Conservation (phyloP, 257 asterid genomes). For the Plantago ovata region DNA sequence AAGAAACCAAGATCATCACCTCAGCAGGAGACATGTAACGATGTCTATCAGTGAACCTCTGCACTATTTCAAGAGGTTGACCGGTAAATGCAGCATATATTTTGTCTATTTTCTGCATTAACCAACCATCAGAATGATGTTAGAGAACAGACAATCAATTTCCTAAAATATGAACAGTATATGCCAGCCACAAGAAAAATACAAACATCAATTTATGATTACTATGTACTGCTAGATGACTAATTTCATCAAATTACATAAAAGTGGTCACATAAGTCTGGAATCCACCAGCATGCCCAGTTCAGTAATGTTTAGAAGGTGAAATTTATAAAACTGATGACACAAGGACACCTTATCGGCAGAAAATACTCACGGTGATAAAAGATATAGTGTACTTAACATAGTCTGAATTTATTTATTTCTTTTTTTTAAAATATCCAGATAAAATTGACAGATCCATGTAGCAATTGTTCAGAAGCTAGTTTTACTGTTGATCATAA, state of each 20-base stretch:
- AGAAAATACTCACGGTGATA: too few relatives aligned
- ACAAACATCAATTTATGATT: too few relatives aligned
- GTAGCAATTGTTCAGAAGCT: slow-evolving; percentile 3
- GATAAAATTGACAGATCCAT: not conserved
- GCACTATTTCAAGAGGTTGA: slow-evolving; percentile 81
- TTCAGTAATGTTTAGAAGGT: not conserved
- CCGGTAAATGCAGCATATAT: slow-evolving; percentile 92
- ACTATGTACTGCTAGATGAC: not conserved
- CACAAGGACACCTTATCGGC: not conserved
- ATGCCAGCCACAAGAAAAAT: too few relatives aligned
- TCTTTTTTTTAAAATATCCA: not conserved
- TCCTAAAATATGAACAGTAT: too few relatives aligned
- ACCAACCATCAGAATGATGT: slow-evolving; percentile 16
- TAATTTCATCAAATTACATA: not conserved
- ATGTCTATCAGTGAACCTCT: slow-evolving; percentile 80
- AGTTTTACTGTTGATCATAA: not conserved
- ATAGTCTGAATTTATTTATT: too few relatives aligned
- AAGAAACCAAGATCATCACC: too few relatives aligned
- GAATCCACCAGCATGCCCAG: not conserved
- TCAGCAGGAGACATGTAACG: slow-evolving; percentile 81
- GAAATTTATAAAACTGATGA: not conserved
- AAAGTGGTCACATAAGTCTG: not conserved
- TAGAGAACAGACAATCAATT: slow-evolving; percentile 3
- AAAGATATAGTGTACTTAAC: too few relatives aligned
- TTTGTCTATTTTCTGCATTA: slow-evolving; percentile 79